Percentiles rank a stretch among this genome's conserved stretches.
These are phyloP conservation scores for Lasiodiplodia sp. DNA, from an alignment of 2,329 filamentous ascomycete genomes.

Conservation along the genomic window DNA sequence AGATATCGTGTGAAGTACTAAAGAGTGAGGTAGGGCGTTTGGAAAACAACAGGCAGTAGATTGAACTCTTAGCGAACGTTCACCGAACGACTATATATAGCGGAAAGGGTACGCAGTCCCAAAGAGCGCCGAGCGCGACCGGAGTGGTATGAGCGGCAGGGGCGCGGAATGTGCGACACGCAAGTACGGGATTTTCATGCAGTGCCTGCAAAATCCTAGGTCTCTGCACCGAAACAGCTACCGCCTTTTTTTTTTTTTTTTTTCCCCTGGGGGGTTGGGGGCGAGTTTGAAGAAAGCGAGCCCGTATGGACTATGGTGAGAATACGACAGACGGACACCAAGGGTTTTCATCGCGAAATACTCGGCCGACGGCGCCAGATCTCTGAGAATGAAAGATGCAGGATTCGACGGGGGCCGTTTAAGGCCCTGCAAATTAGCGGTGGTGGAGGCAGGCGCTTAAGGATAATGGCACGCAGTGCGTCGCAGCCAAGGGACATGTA, in stretches of 20 bases:
- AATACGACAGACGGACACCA: not conserved
- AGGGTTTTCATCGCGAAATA: not conserved
- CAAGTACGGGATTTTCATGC: not conserved
- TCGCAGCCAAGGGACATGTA: too few relatives aligned
- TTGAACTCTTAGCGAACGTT: constrained; percentile 14
- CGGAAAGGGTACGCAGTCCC: too few relatives aligned
- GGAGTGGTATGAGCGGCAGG: not conserved
- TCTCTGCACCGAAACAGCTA: not conserved
- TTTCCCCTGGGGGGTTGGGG: too few relatives aligned
- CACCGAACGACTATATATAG: constrained; percentile 3
- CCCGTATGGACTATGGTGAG: too few relatives aligned
- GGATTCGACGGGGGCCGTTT: not conserved
- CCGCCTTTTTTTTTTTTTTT: too few relatives aligned
- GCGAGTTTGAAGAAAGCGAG: not conserved
- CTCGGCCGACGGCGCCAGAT: not conserved
- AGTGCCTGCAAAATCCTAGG: not conserved
- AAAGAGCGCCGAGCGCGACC: too few relatives aligned
- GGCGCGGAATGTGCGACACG: constrained; percentile 6
- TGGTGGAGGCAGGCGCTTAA: constrained; percentile 4
- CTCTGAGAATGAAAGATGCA: not conserved
- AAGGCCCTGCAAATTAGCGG: too few relatives aligned
- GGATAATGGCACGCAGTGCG: not conserved
- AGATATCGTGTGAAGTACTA: too few relatives aligned
- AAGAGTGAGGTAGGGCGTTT: too few relatives aligned
- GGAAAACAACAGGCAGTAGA: too few relatives aligned